phyloP scores from a whole-genome alignment of 768 basidiomycete genomes.

The Rubroboletus pulcherrimus region DNA sequence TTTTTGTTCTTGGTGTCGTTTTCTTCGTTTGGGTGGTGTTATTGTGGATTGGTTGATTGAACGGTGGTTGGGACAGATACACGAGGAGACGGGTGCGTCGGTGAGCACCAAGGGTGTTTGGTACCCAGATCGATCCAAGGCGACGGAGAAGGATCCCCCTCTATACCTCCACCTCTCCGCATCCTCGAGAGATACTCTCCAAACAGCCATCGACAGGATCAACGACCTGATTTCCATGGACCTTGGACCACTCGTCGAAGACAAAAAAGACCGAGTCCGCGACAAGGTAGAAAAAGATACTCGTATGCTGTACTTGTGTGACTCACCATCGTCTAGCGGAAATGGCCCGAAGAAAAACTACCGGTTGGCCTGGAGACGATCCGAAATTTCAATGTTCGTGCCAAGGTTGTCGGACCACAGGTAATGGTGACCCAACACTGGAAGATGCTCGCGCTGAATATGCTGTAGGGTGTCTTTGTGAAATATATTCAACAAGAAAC shows the following conservation, averaged over 20 bases:
- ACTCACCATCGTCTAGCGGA: conserved; percentile 50
- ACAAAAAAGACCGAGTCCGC: conserved; percentile 63
- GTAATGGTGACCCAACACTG: conserved; percentile 40
- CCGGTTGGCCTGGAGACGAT: conserved; percentile 86
- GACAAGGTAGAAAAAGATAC: conserved; percentile 50
- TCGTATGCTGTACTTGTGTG: neutral
- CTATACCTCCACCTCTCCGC: conserved; percentile 93
- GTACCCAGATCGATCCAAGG: conserved; percentile 91
- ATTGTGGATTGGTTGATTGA: neutral
- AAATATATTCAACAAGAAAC: conserved; percentile 99
- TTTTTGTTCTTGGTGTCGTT: neutral
- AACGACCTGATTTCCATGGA: conserved; percentile 72
- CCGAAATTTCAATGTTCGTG: conserved; percentile 95
- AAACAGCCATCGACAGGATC: conserved; percentile 65
- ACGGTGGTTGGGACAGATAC: conserved; percentile 55
- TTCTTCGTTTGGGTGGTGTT: neutral
- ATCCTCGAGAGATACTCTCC: conserved; percentile 56
- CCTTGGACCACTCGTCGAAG: conserved; percentile 77
- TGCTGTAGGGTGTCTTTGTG: conserved; percentile 78
- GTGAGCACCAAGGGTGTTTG: conserved; percentile 92
- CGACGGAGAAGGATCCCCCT: conserved; percentile 89
- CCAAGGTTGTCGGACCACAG: conserved; percentile 94
- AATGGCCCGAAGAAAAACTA: conserved; percentile 98
- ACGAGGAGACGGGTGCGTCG: conserved; percentile 88
- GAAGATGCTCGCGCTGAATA: neutral